Evolutionary conservation across 2,329 filamentous ascomycete species (phyloP), one percentile per base, ranked within the genome.

Genomic region (Monosporascus sp.): DNA sequence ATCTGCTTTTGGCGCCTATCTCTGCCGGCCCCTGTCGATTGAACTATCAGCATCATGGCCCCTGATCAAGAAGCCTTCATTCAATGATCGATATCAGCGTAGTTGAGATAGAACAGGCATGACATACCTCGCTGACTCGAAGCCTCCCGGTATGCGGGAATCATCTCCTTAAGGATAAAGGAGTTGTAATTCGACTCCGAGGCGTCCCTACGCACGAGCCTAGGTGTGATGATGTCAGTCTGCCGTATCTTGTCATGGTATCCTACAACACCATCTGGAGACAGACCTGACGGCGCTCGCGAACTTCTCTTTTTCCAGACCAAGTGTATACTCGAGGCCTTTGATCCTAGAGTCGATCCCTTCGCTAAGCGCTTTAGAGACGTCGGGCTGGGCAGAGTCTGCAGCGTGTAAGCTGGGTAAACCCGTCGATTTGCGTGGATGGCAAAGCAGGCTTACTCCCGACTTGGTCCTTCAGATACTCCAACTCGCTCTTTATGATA

Each of bases 271-370:
- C 11, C 31, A 35, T 14, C 31, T 35, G 20, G 37, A 24, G 37
- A 43, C 55, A 17, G 58, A 62, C 58, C 56, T 54, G 44, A 60
- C 27, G 46, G 56, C 50, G 24, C 49, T 47, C 41, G 55, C 37
- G 52, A 60, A 58, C 31, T 52, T 38, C 38, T 59, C 52, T 24
- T 49, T 49, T 22, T 49, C n/a, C 20, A 60, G 47, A 43, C 46
- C 48, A 35, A 56, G 54, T 49, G 49, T 54, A 40, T 55, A 61
- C 11, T 46, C 43, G 7, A 46, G n/a, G 6, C 43, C 43, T 17
- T 46, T 26, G 6, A 46, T 27, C 22, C 43, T 26, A 7, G 22
- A 26, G 14, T 46, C 43, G 20, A 46, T 46, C 26, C 43, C 43
- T 27, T 46, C 22, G 16, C 3, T 27, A 17, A 46, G 22, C 5